Conservation (phyloP, 345 rosid species). For the Populus pruinosa region DNA sequence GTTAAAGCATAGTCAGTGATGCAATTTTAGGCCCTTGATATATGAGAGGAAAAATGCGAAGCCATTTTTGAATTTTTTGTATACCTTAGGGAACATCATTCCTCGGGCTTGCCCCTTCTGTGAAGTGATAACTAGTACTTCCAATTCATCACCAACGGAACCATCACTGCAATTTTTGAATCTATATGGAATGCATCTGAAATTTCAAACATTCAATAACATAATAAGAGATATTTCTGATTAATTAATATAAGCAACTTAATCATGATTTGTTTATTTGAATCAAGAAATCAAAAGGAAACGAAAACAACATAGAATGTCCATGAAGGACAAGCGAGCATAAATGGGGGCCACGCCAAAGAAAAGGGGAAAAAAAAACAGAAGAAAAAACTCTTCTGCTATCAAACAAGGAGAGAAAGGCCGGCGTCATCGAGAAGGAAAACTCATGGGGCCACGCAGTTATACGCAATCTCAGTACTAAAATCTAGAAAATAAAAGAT, state of each 20-base stretch:
- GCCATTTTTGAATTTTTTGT: not conserved
- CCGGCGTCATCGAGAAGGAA: not conserved
- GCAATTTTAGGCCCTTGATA: not conserved
- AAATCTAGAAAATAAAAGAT: not conserved
- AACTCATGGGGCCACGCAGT: not conserved
- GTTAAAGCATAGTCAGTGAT: constrained; percentile 1
- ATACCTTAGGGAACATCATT: constrained; percentile 88
- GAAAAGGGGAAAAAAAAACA: not conserved
- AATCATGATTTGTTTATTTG: not conserved
- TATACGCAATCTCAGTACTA: not conserved
- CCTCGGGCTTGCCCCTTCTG: constrained; percentile 59
- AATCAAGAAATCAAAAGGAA: not conserved
- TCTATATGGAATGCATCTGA: constrained; percentile 81
- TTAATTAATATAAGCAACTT: not conserved
- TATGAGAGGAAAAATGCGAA: not conserved
- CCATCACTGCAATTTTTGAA: constrained; percentile 39
- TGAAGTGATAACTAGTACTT: constrained; percentile 71
- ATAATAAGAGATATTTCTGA: not conserved
- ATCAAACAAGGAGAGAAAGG: not conserved
- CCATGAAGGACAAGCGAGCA: not conserved
- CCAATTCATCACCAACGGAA: constrained; percentile 38
- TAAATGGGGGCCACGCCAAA: not conserved
- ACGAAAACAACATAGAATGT: not conserved
- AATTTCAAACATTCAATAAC: not conserved
- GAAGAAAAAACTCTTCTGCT: not conserved